A percentile compares a stretch with the other conserved stretches of the same genome.
Evolutionary conservation across 495 filamentous ascomycete species (phyloP).

Genomic region (Bombardia bombarda): DNA sequence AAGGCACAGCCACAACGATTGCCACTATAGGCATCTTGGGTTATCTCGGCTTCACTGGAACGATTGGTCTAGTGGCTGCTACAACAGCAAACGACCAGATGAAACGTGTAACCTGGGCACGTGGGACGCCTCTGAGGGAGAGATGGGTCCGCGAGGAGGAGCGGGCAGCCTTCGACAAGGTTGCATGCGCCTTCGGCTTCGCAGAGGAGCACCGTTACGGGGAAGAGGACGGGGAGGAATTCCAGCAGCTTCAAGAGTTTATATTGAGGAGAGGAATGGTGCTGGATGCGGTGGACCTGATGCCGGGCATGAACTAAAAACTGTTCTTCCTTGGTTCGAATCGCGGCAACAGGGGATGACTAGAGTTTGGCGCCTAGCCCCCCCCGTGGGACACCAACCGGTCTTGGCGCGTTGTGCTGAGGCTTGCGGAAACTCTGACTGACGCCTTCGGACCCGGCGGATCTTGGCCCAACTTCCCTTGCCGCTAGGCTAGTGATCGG

Average conservation of each 20-base stretch:
- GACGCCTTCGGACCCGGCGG: conserved; percentile 12
- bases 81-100: conserved; percentile 90
- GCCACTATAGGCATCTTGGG: conserved; percentile 72
- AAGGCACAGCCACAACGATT: conserved; percentile 60
- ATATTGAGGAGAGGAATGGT: conserved; percentile 76
- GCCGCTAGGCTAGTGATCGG: conserved; percentile 18
- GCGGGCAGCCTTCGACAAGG: conserved; percentile 75
- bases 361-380: not conserved
- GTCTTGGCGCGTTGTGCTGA: conserved; percentile 11
- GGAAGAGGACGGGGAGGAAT: conserved; percentile 85
- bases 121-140: conserved; percentile 68
- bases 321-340: not conserved
- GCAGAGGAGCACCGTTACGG: conserved; percentile 68
- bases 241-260: conserved; percentile 76
- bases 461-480: conserved; percentile 15
- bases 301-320: conserved; percentile 76
- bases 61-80: conserved; percentile 73
- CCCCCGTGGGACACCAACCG: conserved; percentile 3
- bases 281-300: conserved; percentile 74
- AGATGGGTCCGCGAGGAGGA: conserved; percentile 94
- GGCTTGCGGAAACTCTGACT: conserved; percentile 15
- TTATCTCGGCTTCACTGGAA: conserved; percentile 70
- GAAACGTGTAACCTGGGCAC: conserved; percentile 81
- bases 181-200: conserved; percentile 87
- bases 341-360: conserved; percentile 21